A percentile compares a stretch with the other conserved stretches of the same genome.
Evolutionary conservation across 176 grass and related monocot species (phyloP).

Genomic region (Carex pumila): DNA sequence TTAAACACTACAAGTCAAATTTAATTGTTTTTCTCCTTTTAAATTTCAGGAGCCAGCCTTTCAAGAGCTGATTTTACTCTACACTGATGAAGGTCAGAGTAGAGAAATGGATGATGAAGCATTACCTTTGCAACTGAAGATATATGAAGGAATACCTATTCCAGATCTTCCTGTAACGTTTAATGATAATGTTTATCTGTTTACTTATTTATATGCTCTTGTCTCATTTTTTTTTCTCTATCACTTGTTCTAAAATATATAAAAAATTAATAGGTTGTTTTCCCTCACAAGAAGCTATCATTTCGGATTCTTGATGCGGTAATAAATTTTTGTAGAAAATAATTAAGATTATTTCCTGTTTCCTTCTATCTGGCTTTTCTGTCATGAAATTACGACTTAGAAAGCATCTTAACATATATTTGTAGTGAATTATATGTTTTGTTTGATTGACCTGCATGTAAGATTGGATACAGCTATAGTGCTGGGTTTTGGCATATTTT

Average conservation of each 20-base stretch:
- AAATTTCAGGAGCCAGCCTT: slow-evolving; percentile 79
- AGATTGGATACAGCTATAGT: background rate
- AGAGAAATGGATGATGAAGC: slow-evolving; percentile 43
- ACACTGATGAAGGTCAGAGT: slow-evolving; percentile 54
- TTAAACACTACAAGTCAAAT: background rate
- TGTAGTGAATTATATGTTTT: background rate
- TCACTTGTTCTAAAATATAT: background rate
- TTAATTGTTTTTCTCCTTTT: background rate
- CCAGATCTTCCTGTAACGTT: slow-evolving; percentile 59
- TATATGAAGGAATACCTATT: slow-evolving; percentile 91
- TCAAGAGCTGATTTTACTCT: slow-evolving; percentile 88
- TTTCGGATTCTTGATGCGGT: slow-evolving; percentile 97
- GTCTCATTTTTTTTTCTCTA: background rate
- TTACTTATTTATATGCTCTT: background rate
- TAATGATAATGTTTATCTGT: slow-evolving; percentile 11
- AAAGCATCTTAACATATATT: background rate
- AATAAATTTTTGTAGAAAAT: slow-evolving; percentile 24
- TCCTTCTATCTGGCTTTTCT: background rate
- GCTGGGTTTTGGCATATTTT: background rate
- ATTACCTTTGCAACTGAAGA: slow-evolving; percentile 73
- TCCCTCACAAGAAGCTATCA: slow-evolving; percentile 92
- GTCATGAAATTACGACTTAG: background rate
- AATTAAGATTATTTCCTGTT: background rate
- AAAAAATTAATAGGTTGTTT: slow-evolving; percentile 61
- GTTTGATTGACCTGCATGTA: background rate